Base-by-base conservation (phyloP, 2,329 filamentous ascomycete species). In the Aspergillus sp. region DNA sequence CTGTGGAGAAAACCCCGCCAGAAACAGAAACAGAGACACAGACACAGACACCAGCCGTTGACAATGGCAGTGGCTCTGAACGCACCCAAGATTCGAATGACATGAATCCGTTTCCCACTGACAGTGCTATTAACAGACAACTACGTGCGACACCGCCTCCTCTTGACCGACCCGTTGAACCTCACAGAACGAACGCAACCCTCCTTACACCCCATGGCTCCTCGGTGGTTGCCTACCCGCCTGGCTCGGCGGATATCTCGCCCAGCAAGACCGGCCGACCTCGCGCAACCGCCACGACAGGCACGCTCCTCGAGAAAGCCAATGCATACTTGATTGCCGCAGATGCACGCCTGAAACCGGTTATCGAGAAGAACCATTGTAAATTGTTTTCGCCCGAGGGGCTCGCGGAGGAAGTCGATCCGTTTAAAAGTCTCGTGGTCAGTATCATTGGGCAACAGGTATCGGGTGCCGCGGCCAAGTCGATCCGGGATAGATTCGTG, bases 391-490 rank as follows among this genome's bases (percentile, higher is more conserved):
- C 83, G 1, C 79, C 88, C 0, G 83, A 86, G 50, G 89, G 90
- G 0, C 71, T 97, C n/a, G 81, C 84, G 27, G 89, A 96, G 66
- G 76, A 81, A 51, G 81, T 96, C 47, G 89, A 97, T 66, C 93
- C 93, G 0, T 98, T 96, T 60, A 84, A 86, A 55, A 83, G 81
- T 45, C 76, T 98, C 30, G 78, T 81, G 33, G 90, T 85, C 65
- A 86, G 90, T 40, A 96, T 98, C 61, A 95, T 97, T 57, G 90
- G 88, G 42, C 93, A 97, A 69, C 93, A 98, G 71, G 91, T 98
- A 13, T 95, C 90, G 1, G 90, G 91, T 12, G 89, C 90, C 5
- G 93, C 93, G 1, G 93, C 93, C 9, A 85, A 81, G 46, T 87
- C 87, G 5, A 97, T 98, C 69, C 90, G 91, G 65, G 79, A 78